Base-by-base conservation (phyloP, 164 flowering plant species). In the Piper betle region DNA sequence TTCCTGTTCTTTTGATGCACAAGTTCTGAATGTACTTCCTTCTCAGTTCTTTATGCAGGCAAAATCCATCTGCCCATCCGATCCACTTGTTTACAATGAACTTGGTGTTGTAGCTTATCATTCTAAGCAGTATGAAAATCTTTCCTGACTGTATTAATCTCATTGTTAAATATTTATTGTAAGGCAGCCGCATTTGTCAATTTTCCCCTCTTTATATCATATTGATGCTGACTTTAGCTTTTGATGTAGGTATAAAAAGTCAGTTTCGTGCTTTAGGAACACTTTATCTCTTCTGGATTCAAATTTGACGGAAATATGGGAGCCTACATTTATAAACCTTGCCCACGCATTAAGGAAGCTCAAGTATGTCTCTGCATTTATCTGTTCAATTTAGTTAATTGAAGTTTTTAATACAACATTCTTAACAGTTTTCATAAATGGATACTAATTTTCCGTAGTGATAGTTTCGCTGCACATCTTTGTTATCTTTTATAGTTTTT, bases 31-130 rank as follows among this genome's bases (percentile, higher is more conserved):
- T 18, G 10, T 13, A 3, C 38, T 39, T 58, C 62, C 17, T 37
- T 61, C 55, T 62, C 82, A 94, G 99, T 94, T 94, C 78, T 82
- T 91, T 69, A 66, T 85, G 87, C 99, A 91, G 93, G 96, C 99
- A 38, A 82, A 88, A 69, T 20, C 76, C 43, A 78, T 91, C 64
- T 94, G 99, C 68, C 86, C 89, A 43, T 81, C 93, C 8, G 99
- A 91, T 75, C 99, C 99, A 37, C 88, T 85, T 67, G 96, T 94
- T 53, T 88, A 77, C 63, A 94, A 91, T 78, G 99, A 94, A 74
- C 91, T 94, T 66, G 97, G 99, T 61, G 96, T 88, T 69, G 97
- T 91, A 66, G 85, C 97, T 25, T 88, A 87, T 79, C 80, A 85
- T 71, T 80, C 84, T 84, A 94, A 94, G 68, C 96, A 88, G 99